Evolutionary conservation across 192 early-diverging fungal species (phyloP).

Genomic region (Chytriomyces sp.): DNA sequence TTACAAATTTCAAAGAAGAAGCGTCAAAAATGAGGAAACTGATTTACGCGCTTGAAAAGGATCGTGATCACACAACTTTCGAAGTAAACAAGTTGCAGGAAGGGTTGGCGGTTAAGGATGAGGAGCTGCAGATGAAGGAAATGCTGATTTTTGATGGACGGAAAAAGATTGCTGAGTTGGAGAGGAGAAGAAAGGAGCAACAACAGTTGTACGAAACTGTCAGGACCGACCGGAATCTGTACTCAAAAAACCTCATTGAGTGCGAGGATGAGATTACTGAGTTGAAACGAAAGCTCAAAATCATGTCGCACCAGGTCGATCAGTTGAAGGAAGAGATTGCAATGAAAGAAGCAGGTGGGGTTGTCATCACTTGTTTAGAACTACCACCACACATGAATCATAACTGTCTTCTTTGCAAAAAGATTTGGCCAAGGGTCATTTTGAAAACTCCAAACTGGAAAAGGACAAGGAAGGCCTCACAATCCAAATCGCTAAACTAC

Average conservation of each 20-base stretch:
- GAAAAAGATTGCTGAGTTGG: constrained; percentile 64
- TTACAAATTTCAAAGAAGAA: constrained; percentile 63
- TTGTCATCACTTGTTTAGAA: not conserved
- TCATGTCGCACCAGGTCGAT: constrained; percentile 66
- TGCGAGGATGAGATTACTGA: constrained; percentile 65
- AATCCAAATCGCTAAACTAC: constrained; percentile 58
- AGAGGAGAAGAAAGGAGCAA: constrained; percentile 63
- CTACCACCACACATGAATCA: not conserved
- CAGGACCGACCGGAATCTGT: constrained; percentile 61
- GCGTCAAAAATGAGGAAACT: constrained; percentile 67
- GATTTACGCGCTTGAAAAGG: constrained; percentile 66
- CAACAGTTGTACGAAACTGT: constrained; percentile 65
- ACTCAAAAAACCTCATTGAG: constrained; percentile 66
- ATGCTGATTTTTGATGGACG: constrained; percentile 62
- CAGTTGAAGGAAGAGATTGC: constrained; percentile 69
- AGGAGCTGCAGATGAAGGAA: constrained; percentile 64
- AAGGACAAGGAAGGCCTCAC: constrained; percentile 64
- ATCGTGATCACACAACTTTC: constrained; percentile 56
- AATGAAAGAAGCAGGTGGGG: constrained; percentile 57
- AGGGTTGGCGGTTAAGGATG: constrained; percentile 44
- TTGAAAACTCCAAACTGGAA: constrained; percentile 64
- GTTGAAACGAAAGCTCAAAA: constrained; percentile 67
- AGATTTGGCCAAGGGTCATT: constrained; percentile 65
- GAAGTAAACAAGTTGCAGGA: constrained; percentile 42
- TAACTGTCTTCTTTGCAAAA: not conserved